Evolutionary conservation across 73 alveolate species (phyloP).

Genomic region (Urostyla sp.): DNA sequence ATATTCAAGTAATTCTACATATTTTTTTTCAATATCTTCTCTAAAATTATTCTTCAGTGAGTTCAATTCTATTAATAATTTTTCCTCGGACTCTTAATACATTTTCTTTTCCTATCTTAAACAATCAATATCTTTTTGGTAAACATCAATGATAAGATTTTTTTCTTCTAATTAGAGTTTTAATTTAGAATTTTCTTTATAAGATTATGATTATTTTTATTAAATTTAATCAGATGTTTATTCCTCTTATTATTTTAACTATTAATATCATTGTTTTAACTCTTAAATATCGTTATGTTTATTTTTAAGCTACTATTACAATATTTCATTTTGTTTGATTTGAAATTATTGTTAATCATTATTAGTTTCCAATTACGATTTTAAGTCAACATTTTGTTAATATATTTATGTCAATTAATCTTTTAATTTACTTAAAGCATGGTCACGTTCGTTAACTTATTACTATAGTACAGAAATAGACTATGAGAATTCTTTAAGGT

Average conservation of each 20-base stretch:
- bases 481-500: conserved; percentile 14
- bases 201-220: neutral
- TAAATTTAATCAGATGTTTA: neutral
- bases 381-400: neutral
- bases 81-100: neutral
- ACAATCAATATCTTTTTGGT: conserved; percentile 8
- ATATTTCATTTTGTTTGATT: neutral
- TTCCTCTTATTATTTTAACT: neutral
- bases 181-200: conserved; percentile 22
- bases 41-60: neutral
- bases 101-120: conserved; percentile 36
- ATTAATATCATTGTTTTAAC: conserved; percentile 14
- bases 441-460: conserved; percentile 2
- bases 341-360: neutral
- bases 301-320: neutral
- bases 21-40: conserved; percentile 35
- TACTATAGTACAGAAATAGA: conserved; percentile 1
- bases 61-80: conserved; percentile 20
- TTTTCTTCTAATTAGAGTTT: conserved; percentile 45
- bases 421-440: conserved; percentile 17
- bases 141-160: neutral
- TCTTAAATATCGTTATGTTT: conserved; percentile 26
- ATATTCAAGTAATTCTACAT: conserved; percentile 1
- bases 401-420: neutral
- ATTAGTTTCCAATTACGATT: neutral